Evolutionary conservation across 148 eudicot species (phyloP).

Genomic region (Fallopia convolvulus): DNA sequence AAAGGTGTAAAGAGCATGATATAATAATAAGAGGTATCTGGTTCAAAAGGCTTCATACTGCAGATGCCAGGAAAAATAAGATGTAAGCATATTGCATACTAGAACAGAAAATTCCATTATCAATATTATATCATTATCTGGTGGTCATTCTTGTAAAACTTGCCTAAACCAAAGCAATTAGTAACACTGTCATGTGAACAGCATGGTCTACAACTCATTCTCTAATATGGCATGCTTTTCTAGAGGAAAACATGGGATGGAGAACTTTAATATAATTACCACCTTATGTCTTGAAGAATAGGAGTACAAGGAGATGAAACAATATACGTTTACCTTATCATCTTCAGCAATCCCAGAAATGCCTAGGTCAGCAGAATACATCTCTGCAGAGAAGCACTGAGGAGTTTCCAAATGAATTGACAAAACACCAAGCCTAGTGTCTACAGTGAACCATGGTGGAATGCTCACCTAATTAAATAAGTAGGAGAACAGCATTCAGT

Average conservation of each 20-base stretch:
- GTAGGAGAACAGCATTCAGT: background rate
- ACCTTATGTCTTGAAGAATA: background rate
- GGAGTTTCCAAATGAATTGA: constrained; percentile 91
- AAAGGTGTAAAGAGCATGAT: background rate
- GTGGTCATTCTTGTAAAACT: background rate
- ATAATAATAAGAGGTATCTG: background rate
- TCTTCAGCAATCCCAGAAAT: constrained; percentile 84
- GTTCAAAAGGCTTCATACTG: background rate
- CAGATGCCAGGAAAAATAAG: background rate
- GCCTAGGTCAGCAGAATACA: constrained; percentile 88
- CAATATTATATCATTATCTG: background rate
- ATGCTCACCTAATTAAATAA: constrained; percentile 77
- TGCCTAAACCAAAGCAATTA: background rate
- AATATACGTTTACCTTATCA: constrained; percentile 61
- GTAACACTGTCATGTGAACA: background rate
- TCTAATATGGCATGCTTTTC: background rate
- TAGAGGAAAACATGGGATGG: background rate
- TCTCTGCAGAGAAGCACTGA: constrained; percentile 98
- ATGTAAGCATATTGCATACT: background rate
- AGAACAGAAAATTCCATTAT: background rate
- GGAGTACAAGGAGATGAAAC: background rate
- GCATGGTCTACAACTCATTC: background rate
- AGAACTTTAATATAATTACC: background rate
- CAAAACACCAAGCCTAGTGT: constrained; percentile 91
- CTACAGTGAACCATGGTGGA: constrained; percentile 92